phyloP scores from a whole-genome alignment of 1,284 basidiomycete species.

The Pseudomicrostroma phylloplanum region DNA sequence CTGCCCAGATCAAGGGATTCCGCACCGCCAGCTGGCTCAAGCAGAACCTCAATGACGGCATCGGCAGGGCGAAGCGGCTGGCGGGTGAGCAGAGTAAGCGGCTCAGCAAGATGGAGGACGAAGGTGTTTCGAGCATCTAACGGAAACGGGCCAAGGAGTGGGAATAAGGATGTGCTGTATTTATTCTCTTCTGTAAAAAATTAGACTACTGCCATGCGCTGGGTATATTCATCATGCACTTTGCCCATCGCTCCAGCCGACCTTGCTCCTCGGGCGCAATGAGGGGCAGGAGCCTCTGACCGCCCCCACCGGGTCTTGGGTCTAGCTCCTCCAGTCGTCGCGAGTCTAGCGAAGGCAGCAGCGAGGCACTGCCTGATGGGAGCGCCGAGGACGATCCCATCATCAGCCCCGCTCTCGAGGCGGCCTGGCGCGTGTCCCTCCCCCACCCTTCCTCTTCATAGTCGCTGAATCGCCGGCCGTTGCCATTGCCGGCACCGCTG shows the following conservation, averaged over 20 bases:
- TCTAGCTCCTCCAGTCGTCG: conserved; percentile 7
- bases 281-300: conserved; percentile 57
- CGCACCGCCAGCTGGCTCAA: conserved; percentile 39
- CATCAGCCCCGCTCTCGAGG: no score
- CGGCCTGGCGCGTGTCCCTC: no score
- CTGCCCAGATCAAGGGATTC: conserved; percentile 41
- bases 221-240: conserved; percentile 68
- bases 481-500: not conserved
- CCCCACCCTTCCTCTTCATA: conserved; percentile 10
- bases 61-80: conserved; percentile 10
- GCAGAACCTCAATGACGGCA: conserved; percentile 33
- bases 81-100: conserved; percentile 24
- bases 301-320: conserved; percentile 9
- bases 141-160: no score
- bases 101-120: conserved; percentile 40
- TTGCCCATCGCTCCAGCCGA: conserved; percentile 67
- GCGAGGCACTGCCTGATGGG: not conserved
- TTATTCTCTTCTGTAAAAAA: no score
- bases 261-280: conserved; percentile 77
- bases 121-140: conserved; percentile 41
- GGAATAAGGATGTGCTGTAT: no score
- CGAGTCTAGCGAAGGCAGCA: not conserved
- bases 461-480: not conserved
- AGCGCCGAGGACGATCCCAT: no score
- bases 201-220: conserved; percentile 63